Base-by-base conservation (phyloP, 208 protist genomes). In the Crithidia expoeki region DNA sequence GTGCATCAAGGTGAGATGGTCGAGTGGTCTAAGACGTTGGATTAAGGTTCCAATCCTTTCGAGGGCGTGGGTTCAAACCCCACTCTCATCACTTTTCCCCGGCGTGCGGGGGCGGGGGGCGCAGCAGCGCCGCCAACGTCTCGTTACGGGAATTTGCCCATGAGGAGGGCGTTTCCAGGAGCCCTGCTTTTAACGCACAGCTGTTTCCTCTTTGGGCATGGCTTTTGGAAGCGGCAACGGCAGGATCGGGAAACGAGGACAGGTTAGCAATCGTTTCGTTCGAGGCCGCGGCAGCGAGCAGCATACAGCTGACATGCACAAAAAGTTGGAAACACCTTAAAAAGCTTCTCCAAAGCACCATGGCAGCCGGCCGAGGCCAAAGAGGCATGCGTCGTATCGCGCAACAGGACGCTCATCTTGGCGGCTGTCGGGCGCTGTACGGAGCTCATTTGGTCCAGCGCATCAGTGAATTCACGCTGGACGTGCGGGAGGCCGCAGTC, bases 1-100 rank as follows among this genome's bases (percentile, higher is more conserved):
- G 25, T 27, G 36, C 0, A 25, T 1, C 33, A 72, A 73, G 80
- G 80, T 85, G 76, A 85, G 80, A 85, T 85, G 80, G 80, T 85
- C 80, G 80, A 85, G 80, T 84, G 79, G 79, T 84, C 79, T 84
- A 84, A 84, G 79, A 84, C 79, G 79, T 84, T 80, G 79, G 79
- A 80, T 84, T 84, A 84, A 84, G 79, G 79, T 80, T 84, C 79
- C 79, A 80, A 84, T 84, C 79, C 79, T 84, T 84, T 84, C 79
- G 79, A 84, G 79, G 79, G 79, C 79, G 79, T 84, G 79, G 79
- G 79, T 84, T 84, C 79, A 73, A 84, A 84, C 79, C 79, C 79
- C 79, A 84, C 80, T 85, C 80, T 85, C 74, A 85, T 85, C 80
- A 85, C 55, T 72, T 85, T 85, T 83, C 23, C 38, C 21, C n/a